These are phyloP conservation scores for Kuraishia cidri DNA, from an alignment of 805 yeast genomes.

Conservation along the genomic window DNA sequence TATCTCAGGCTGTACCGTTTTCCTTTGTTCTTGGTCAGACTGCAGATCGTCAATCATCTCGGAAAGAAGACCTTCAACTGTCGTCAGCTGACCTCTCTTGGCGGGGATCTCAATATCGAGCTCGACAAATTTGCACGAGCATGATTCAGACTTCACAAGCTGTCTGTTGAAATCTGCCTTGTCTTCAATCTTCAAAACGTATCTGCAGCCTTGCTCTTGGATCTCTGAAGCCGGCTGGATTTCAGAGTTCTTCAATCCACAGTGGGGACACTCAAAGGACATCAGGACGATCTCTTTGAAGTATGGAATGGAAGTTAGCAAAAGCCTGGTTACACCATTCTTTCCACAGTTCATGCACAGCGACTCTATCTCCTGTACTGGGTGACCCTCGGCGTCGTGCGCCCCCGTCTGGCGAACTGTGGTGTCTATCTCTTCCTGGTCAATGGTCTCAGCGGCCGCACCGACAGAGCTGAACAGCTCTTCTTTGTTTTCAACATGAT, in stretches of 20 bases:
- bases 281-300: slow-evolving; percentile 86
- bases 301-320: slow-evolving; percentile 84
- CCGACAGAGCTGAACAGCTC: slow-evolving; percentile 53
- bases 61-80: slow-evolving; percentile 77
- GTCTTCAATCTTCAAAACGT: slow-evolving; percentile 57
- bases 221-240: slow-evolving; percentile 93
- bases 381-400: slow-evolving; percentile 78
- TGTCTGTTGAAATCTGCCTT: slow-evolving; percentile 79
- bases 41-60: slow-evolving; percentile 80
- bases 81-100: slow-evolving; percentile 86
- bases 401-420: slow-evolving; percentile 62
- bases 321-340: slow-evolving; percentile 73
- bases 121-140: slow-evolving; percentile 71
- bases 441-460: slow-evolving; percentile 41
- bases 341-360: slow-evolving; percentile 93
- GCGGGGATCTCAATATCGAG: slow-evolving; percentile 94
- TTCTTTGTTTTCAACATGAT: slow-evolving; percentile 17
- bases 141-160: slow-evolving; percentile 84
- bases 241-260: slow-evolving; percentile 86
- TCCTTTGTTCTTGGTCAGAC: slow-evolving; percentile 76
- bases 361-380: slow-evolving; percentile 92
- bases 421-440: slow-evolving; percentile 18
- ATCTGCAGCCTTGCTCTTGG: slow-evolving; percentile 80
- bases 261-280: slow-evolving; percentile 95
- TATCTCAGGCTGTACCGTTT: slow-evolving; percentile 63